Evolutionary conservation across 306 rosid genomes (phyloP).

Genomic region (Rosa persica): DNA sequence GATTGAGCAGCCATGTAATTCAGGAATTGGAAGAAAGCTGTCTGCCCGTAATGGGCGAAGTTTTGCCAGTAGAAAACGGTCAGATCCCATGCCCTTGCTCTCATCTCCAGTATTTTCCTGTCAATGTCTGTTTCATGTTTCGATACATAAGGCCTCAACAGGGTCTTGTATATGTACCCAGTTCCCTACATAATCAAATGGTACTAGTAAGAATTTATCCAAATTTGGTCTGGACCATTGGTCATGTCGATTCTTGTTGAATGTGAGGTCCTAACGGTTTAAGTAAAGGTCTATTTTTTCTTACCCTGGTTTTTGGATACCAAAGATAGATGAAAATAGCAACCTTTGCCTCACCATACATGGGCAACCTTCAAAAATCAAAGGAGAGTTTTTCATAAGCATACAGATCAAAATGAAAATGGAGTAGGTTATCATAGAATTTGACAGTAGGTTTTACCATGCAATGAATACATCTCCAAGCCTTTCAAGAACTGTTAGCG

Average conservation of each 20-base stretch:
- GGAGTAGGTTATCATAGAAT: background rate
- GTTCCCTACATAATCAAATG: slow-evolving; percentile 50
- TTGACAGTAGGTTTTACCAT: slow-evolving; percentile 52
- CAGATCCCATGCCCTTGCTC: slow-evolving; percentile 64
- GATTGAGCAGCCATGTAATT: slow-evolving; percentile 58
- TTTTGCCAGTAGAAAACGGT: slow-evolving; percentile 58
- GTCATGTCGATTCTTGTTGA: too few species aligned
- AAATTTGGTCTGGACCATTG: too few species aligned
- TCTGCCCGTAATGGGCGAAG: slow-evolving; percentile 47
- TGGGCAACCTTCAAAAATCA: slow-evolving; percentile 62
- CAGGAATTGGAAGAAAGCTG: slow-evolving; percentile 59
- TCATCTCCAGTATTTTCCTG: slow-evolving; percentile 53
- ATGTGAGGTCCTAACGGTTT: too few species aligned
- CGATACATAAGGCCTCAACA: slow-evolving; percentile 59
- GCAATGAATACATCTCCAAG: slow-evolving; percentile 56
- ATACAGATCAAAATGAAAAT: slow-evolving; percentile 8
- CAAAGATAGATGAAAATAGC: slow-evolving; percentile 72
- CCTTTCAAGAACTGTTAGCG: slow-evolving; percentile 64
- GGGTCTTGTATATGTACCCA: slow-evolving; percentile 43
- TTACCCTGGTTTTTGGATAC: slow-evolving; percentile 83
- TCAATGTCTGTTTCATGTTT: slow-evolving; percentile 72
- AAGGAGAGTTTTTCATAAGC: background rate
- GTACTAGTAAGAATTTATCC: background rate
- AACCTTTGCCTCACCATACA: slow-evolving; percentile 84
- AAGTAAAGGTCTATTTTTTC: too few species aligned